A percentile compares a stretch with the other conserved stretches of the same genome.
phyloP scores from a whole-genome alignment of 805 yeast genomes.

The Metschnikowia anglica region DNA sequence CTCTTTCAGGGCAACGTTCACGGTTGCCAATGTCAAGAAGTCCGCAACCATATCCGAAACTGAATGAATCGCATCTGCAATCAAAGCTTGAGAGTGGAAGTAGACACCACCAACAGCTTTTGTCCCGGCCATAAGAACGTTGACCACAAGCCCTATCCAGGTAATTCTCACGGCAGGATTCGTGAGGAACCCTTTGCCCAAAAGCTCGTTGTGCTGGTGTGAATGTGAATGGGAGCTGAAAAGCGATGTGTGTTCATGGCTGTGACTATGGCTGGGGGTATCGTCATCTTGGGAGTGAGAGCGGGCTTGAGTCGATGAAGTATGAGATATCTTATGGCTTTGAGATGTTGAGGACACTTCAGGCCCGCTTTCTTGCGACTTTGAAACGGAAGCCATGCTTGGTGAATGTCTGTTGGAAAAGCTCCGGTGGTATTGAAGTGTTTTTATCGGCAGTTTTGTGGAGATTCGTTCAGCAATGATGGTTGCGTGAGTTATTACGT shows the following conservation, averaged over 20 bases:
- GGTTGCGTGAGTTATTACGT: background rate
- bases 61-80: conserved; percentile 95
- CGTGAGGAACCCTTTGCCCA: conserved; percentile 27
- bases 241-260: conserved; percentile 22
- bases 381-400: background rate
- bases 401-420: conserved; percentile 1
- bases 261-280: conserved; percentile 7
- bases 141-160: conserved; percentile 83
- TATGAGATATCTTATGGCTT: background rate
- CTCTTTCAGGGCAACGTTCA: conserved; percentile 62
- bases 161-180: conserved; percentile 93
- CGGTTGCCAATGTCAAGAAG: conserved; percentile 84
- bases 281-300: conserved; percentile 8
- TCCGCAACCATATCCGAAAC: conserved; percentile 88
- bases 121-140: conserved; percentile 80
- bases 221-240: conserved; percentile 29
- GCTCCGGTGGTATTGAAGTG: background rate
- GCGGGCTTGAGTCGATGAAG: background rate
- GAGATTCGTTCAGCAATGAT: background rate
- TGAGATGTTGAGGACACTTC: background rate
- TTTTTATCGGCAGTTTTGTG: background rate
- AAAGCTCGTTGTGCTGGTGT: conserved; percentile 45
- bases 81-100: conserved; percentile 90
- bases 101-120: conserved; percentile 87
- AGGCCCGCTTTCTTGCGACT: background rate